Conservation (phyloP, 2,329 filamentous ascomycete species). For the Fusarium coffeatum region DNA sequence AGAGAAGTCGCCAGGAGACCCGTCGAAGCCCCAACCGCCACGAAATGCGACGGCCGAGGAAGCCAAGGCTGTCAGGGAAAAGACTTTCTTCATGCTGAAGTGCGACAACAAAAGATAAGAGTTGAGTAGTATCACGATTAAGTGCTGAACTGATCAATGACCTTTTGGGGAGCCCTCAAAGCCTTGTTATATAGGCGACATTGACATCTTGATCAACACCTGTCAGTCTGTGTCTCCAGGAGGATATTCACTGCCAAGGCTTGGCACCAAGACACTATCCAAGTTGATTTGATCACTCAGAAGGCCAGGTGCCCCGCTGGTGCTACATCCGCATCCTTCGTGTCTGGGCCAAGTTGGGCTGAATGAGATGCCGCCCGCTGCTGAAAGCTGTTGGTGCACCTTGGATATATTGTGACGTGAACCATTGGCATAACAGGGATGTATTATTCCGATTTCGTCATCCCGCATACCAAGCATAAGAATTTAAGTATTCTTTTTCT, state of each 20-base stretch:
- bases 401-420: background rate
- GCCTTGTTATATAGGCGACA: background rate
- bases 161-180: background rate
- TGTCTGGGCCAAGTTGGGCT: background rate
- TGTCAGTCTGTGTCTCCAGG: background rate
- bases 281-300: background rate
- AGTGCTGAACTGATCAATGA: background rate
- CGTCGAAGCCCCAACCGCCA: background rate
- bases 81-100: background rate
- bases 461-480: background rate
- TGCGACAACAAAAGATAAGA: too few species aligned
- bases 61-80: background rate
- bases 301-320: background rate
- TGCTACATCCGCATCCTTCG: background rate
- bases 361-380: background rate
- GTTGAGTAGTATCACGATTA: background rate
- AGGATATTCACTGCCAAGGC: background rate
- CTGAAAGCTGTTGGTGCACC: background rate
- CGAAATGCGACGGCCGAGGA: constrained; percentile 5
- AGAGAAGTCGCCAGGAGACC: background rate
- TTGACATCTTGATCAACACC: background rate
- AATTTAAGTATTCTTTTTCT: background rate
- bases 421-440: background rate
- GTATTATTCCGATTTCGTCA: background rate
- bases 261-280: background rate